Conservation (phyloP, 2,329 filamentous ascomycete genomes). For the Aspergillus tubingensis region DNA sequence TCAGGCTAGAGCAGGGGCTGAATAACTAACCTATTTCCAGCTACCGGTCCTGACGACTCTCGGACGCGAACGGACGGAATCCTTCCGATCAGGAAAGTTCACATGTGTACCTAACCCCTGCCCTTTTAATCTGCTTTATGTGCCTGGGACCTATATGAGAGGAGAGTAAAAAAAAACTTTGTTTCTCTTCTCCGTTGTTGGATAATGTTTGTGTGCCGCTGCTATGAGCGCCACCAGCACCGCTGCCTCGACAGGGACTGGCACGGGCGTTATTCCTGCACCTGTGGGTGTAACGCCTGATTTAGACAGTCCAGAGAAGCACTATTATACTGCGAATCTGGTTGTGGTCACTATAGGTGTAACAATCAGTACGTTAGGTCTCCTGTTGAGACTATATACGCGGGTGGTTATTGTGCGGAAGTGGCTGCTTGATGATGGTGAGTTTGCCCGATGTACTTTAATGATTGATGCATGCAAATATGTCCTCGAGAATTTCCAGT, state of each 20-base stretch:
- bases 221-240: conserved; percentile 4
- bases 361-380: background rate
- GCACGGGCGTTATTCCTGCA: background rate
- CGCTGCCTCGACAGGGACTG: background rate
- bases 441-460: background rate
- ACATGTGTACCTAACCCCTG: no score
- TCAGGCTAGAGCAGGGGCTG: background rate
- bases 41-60: background rate
- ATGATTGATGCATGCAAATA: no score
- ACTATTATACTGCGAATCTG: background rate
- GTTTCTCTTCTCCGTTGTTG: background rate
- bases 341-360: conserved; percentile 2
- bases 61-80: background rate
- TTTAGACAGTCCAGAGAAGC: background rate
- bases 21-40: background rate
- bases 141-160: no score
- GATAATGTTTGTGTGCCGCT: background rate
- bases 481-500: background rate
- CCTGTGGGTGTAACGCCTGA: background rate
- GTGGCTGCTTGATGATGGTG: conserved; percentile 7
- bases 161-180: background rate
- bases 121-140: no score
- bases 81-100: background rate
- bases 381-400: conserved; percentile 1
- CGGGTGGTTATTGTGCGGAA: background rate